Conservation (phyloP, 371 early-diverging fungal genomes). For the Cokeromyces recurvatus region DNA sequence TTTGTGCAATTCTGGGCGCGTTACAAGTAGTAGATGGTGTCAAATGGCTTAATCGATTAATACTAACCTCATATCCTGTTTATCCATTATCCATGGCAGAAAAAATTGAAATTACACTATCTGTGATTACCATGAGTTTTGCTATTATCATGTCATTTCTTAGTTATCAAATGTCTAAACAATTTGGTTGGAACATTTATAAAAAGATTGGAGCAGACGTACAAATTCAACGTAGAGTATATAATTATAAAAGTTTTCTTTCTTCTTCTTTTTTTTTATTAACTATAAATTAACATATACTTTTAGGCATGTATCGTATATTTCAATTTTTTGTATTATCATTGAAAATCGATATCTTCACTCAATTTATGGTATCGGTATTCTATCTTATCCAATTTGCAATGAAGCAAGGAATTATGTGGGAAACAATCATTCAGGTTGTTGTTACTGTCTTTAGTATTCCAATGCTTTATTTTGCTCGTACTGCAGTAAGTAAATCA, state of each 20-base stretch:
- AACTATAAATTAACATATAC: not conserved
- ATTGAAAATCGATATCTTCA: constrained; percentile 45
- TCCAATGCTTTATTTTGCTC: constrained; percentile 41
- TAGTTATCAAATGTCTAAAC: constrained; percentile 31
- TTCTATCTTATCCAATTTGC: constrained; percentile 45
- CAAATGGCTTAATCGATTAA: constrained; percentile 31
- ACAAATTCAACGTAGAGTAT: constrained; percentile 19
- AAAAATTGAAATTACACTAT: constrained; percentile 39
- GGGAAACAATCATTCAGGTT: constrained; percentile 31
- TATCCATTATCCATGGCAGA: constrained; percentile 26
- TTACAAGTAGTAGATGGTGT: constrained; percentile 42
- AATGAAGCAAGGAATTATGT: constrained; percentile 12
- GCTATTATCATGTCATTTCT: constrained; percentile 26
- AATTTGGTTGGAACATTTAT: constrained; percentile 37
- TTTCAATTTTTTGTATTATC: constrained; percentile 47
- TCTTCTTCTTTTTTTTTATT: not conserved
- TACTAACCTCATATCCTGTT: constrained; percentile 11
- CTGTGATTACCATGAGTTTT: constrained; percentile 27
- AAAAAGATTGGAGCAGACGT: constrained; percentile 37
- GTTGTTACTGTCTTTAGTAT: constrained; percentile 35
- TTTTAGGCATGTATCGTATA: constrained; percentile 40
- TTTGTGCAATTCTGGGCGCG: constrained; percentile 43
- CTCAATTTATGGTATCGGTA: constrained; percentile 37
- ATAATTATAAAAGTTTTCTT: not conserved
- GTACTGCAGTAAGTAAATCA: constrained; percentile 24